Conservation (phyloP, 225 moss, liverwort and hornwort genomes). For the Physcomitrellopsis africana region DNA sequence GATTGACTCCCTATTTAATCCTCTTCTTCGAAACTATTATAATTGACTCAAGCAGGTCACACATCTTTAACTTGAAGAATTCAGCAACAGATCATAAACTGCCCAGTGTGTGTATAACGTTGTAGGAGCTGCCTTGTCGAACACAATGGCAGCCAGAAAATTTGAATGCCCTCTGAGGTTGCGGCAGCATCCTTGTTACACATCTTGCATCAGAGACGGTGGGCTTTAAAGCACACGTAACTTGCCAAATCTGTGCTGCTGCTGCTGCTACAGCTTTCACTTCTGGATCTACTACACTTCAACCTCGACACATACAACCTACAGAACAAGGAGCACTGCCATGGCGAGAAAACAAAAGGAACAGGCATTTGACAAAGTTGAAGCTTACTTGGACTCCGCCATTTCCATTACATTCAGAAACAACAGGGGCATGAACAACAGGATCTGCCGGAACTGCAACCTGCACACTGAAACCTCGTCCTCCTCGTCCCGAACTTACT, state of each 20-base stretch:
- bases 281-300: conserved; percentile 5
- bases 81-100: conserved; percentile 8
- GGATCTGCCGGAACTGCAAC: conserved; percentile 54
- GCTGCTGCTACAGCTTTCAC: background rate
- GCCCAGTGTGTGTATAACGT: background rate
- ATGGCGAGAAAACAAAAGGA: background rate
- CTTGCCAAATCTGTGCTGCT: background rate
- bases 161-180: conserved; percentile 26
- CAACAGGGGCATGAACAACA: conserved; percentile 52
- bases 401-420: conserved; percentile 61
- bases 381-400: conserved; percentile 58
- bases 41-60: conserved; percentile 1
- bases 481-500: no score
- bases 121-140: conserved; percentile 4
- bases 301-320: background rate
- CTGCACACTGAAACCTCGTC: conserved; percentile 56
- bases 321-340: background rate
- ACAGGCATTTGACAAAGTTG: background rate
- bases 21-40: background rate
- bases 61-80: conserved; percentile 12
- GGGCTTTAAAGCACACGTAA: background rate
- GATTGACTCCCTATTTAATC: no score
- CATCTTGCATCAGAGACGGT: background rate
- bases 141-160: conserved; percentile 11
- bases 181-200: background rate